These are phyloP conservation scores for Planoprotostelium fungivorum DNA, from an alignment of 78 protist genomes.

Conservation along the genomic window DNA sequence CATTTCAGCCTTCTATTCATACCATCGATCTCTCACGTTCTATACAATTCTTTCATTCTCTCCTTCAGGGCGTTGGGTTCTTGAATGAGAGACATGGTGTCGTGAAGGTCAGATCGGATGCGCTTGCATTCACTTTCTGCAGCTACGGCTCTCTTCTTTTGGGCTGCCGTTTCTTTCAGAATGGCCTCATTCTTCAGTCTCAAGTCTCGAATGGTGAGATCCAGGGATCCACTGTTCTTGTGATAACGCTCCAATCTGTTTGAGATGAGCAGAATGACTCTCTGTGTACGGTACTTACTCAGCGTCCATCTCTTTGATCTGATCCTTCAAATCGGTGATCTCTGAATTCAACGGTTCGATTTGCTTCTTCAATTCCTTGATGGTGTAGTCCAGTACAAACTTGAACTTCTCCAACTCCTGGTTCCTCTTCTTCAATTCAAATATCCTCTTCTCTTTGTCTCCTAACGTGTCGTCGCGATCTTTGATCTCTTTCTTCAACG, in stretches of 20 bases:
- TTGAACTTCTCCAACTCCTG: conserved; percentile 83
- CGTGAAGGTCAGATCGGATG: conserved; percentile 34
- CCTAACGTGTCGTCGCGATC: conserved; percentile 79
- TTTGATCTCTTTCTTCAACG: conserved; percentile 29
- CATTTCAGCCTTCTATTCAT: background rate
- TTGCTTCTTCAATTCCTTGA: conserved; percentile 76
- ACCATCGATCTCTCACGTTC: conserved; percentile 6
- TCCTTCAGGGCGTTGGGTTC: conserved; percentile 18
- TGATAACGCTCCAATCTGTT: conserved; percentile 10
- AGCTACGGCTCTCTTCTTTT: conserved; percentile 6
- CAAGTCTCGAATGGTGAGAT: conserved; percentile 21
- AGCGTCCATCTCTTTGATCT: conserved; percentile 61
- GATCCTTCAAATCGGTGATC: conserved; percentile 33
- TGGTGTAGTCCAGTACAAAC: conserved; percentile 83
- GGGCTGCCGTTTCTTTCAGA: conserved; percentile 15
- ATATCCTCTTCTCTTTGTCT: conserved; percentile 78
- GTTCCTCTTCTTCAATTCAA: conserved; percentile 83
- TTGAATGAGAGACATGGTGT: conserved; percentile 40
- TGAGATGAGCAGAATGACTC: background rate
- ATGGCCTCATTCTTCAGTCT: conserved; percentile 16
- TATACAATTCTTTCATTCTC: conserved; percentile 21
- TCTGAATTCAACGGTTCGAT: conserved; percentile 78
- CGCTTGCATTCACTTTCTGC: background rate
- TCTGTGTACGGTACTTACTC: conserved; percentile 22
- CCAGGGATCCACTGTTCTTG: conserved; percentile 27